phyloP scores from a whole-genome alignment of 768 basidiomycete genomes.

The Mycena vulgaris region DNA sequence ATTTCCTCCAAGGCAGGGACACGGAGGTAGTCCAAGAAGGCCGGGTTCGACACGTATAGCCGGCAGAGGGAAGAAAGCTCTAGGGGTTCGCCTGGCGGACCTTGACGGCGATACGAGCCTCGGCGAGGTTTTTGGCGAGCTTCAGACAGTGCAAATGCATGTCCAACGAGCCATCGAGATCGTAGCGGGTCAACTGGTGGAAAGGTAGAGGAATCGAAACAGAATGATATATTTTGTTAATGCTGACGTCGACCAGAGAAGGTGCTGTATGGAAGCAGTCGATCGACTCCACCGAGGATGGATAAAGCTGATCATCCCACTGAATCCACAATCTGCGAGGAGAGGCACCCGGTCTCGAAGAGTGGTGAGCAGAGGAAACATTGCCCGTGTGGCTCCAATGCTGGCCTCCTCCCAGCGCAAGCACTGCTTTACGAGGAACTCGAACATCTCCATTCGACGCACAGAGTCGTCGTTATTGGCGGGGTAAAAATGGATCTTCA shows the following conservation, averaged over 20 bases:
- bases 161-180: not conserved
- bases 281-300: not conserved
- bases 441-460: not conserved
- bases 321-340: not conserved
- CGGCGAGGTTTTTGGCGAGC: too few species aligned
- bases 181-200: not conserved
- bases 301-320: not conserved
- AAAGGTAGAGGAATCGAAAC: not conserved
- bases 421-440: not conserved
- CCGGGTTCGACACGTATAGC: too few species aligned
- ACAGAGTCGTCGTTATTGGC: not conserved
- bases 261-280: conserved; percentile 5
- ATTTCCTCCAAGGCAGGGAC: too few species aligned
- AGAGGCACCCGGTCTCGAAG: not conserved
- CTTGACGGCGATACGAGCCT: too few species aligned
- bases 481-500: conserved; percentile 9
- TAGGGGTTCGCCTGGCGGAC: too few species aligned
- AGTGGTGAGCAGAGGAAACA: not conserved
- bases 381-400: not conserved
- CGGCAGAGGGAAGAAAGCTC: too few species aligned
- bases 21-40: too few species aligned
- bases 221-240: not conserved
- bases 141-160: not conserved
- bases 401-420: conserved; percentile 12
- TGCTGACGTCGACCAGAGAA: not conserved